phyloP scores from a whole-genome alignment of 768 basidiomycete genomes.

The Mycena venus region DNA sequence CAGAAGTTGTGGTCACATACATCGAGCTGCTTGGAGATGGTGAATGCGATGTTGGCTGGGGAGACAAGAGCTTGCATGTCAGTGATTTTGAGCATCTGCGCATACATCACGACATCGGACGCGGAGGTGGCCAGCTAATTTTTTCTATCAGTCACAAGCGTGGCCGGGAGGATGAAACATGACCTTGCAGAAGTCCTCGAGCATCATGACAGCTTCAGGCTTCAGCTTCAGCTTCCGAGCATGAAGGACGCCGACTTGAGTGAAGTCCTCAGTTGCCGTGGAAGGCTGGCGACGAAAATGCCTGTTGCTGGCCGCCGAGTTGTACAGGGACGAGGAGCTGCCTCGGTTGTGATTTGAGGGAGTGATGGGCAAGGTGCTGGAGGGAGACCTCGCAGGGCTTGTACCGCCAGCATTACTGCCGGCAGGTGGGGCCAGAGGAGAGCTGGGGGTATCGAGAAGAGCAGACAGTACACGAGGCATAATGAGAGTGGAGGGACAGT shows the following conservation, averaged over 20 bases:
- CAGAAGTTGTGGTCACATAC: neutral
- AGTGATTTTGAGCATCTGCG: neutral
- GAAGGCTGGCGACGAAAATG: neutral
- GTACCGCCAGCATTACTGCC: neutral
- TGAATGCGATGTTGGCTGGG: neutral
- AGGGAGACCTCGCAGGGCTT: neutral
- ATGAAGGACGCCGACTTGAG: neutral
- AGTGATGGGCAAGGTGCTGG: neutral
- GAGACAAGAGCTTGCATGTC: neutral
- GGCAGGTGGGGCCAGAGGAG: neutral
- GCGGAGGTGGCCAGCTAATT: no score
- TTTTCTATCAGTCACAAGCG: no score
- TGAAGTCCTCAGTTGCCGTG: neutral
- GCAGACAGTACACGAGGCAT: neutral
- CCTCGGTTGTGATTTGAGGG: no score
- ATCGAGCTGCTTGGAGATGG: neutral
- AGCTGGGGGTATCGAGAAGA: conserved; percentile 21
- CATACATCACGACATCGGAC: neutral
- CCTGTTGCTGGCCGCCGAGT: neutral
- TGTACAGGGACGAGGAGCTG: conserved; percentile 11
- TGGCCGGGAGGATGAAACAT: neutral
- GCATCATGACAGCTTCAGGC: neutral
- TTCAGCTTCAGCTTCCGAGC: neutral
- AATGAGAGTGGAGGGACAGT: neutral
- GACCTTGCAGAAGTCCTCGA: conserved; percentile 2